Percentiles rank a stretch among this genome's conserved stretches.
Evolutionary conservation across 2,329 filamentous ascomycete species (phyloP).

Genomic region (Fusarium pseudograminearum): DNA sequence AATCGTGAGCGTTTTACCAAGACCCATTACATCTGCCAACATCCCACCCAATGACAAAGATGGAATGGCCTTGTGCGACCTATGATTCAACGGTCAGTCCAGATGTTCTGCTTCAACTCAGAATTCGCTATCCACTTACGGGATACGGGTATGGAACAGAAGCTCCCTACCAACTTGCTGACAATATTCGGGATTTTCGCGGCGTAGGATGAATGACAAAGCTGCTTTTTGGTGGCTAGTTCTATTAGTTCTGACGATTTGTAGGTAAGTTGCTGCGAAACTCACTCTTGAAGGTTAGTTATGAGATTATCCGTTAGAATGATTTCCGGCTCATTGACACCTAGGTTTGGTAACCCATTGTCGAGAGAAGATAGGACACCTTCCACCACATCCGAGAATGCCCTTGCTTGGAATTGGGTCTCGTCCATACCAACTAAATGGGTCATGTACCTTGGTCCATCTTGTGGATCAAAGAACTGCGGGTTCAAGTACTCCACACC

Average conservation of each 20-base stretch:
- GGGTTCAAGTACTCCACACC: neutral
- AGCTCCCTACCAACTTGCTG: neutral
- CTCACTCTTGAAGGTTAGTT: neutral
- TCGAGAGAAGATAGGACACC: neutral
- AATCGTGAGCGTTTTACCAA: neutral
- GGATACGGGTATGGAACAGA: neutral
- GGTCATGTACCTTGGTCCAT: neutral
- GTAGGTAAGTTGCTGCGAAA: rapidly evolving
- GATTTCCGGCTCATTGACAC: neutral
- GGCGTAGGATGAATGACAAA: neutral
- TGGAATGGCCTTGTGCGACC: neutral
- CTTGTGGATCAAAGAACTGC: neutral
- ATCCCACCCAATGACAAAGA: neutral
- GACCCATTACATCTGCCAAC: neutral
- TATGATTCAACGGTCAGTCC: neutral
- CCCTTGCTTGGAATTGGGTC: neutral
- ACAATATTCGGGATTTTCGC: neutral
- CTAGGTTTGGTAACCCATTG: neutral
- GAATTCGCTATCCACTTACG: neutral
- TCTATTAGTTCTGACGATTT: rapidly evolving
- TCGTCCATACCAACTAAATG: neutral
- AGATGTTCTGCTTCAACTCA: too few relatives aligned
- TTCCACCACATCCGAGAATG: neutral
- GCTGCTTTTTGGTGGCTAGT: neutral
- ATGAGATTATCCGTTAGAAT: neutral